Evolutionary conservation across 192 early-diverging fungal species (phyloP), one percentile per base, ranked within the genome.

Genomic region (Podila horticola): DNA sequence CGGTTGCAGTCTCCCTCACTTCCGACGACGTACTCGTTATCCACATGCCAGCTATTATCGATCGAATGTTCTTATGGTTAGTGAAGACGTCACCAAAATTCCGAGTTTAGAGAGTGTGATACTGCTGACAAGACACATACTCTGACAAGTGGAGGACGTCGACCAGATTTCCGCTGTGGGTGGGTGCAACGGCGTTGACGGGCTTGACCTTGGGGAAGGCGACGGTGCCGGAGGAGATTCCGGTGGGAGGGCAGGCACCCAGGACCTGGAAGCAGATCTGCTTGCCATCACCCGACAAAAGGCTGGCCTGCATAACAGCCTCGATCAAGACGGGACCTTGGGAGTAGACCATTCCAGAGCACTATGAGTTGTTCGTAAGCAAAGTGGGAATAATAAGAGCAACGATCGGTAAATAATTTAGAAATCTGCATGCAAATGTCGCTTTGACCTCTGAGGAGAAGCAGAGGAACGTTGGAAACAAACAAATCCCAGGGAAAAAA

Each of bases 121-220:
- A 8, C 8, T 55, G n/a, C 20, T 10, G 7, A 55, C 20, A 55
- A 55, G 24, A 55, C 69, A 85, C 87, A 24, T 79, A 88, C 73
- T 88, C 87, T n/a, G 84, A 85, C 29, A 88, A 68, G 59, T 88
- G 87, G 31, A 88, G 62, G 17, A 88, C 79, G 31, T 84, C 85
- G 17, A 87, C 59, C 20, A 50, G 69, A 8, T 68, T 57, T 6
- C 74, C 82, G 24, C 71, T 79, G 19, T 73, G 75, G 19, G 74
- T 10, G 3, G 70, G 74, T 9, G 65, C 29, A n/a, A 52, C 67
- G 30, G 60, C 71, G 31, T 79, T 75, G 15, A 38, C 58, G 17
- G 87, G 87, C 51, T 84, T 86, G 12, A 77, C 29, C 62, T 85
- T 86, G 31, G 87, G 85, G 74, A 88, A 88, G 26, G 74, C 48